Base-by-base conservation (phyloP, 768 basidiomycete genomes). In the Coprinopsis sp. region DNA sequence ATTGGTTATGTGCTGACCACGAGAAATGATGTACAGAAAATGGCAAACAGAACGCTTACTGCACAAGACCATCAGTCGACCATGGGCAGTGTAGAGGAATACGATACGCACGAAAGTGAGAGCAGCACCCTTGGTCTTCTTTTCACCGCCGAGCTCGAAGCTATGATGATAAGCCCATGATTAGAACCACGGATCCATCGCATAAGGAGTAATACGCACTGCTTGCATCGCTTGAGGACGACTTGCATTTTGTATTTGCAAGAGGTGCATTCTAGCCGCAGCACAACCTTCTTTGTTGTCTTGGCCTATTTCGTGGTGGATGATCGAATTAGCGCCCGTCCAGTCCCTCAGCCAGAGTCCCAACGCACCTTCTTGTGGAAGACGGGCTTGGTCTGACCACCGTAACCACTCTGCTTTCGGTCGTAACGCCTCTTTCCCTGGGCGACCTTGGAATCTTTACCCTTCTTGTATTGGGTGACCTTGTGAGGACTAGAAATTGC, bases 381-480 rank as follows among this genome's bases (percentile, higher is more conserved):
- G 72, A 99, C 94, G 51, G 95, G 95, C 78, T 99, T 99, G 50
- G 95, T 99, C 80, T 99, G 95, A 74, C 95, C 95, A 87, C 95
- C 95, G 75, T 97, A 98, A 72, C 95, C 90, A 55, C 86, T 87
- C 71, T 90, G 93, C 82, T 96, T 95, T 63, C 95, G 87, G 78
- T 98, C 96, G 75, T 99, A 98, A 76, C 96, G 92, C 63, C 96
- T 89, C 84, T 99, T 98, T 76, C 96, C 96, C 76, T 99, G 95
- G 43, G 91, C 96, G 66, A 90, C 89, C 53, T 94, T 73, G 50
- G 96, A 98, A 66, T 91, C 95, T 75, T 99, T 98, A 67, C 96
- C 96, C 81, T 91, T 96, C 86, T 99, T 99, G 82, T 98, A 99
- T 69, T 99, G 95, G 50, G 95, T 97, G 62, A 99, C 95, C 72